Evolutionary conservation across 2,329 filamentous ascomycete species (phyloP).

Genomic region (Phialocephala subalpina): DNA sequence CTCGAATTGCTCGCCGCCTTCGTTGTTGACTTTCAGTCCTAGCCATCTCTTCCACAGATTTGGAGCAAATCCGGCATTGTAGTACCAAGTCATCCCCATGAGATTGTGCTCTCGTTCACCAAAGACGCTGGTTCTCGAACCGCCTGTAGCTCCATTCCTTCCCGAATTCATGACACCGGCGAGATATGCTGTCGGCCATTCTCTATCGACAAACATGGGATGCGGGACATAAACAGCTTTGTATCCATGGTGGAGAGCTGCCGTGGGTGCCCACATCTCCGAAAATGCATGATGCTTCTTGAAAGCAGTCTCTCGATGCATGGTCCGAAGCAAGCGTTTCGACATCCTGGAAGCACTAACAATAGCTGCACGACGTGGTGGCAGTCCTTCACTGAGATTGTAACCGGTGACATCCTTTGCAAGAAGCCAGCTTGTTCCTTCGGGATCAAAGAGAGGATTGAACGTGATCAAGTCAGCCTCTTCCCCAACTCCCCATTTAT

Average conservation of each 20-base stretch:
- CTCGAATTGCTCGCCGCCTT: constrained; percentile 81
- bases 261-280: constrained; percentile 94
- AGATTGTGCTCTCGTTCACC: constrained; percentile 92
- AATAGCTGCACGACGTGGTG: constrained; percentile 83
- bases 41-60: constrained; percentile 89
- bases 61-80: constrained; percentile 82
- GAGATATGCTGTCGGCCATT: constrained; percentile 83
- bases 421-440: constrained; percentile 85
- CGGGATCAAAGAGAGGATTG: constrained; percentile 90
- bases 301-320: constrained; percentile 89
- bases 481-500: constrained; percentile 87
- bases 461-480: constrained; percentile 92
- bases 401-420: constrained; percentile 86
- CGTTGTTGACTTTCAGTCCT: constrained; percentile 80
- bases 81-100: constrained; percentile 88
- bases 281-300: constrained; percentile 91
- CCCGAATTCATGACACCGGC: constrained; percentile 83
- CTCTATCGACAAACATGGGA: constrained; percentile 85
- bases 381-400: constrained; percentile 69
- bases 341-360: constrained; percentile 89
- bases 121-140: constrained; percentile 75
- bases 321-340: constrained; percentile 78
- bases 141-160: constrained; percentile 77
- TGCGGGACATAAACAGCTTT: constrained; percentile 94
- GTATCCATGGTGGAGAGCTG: constrained; percentile 88